A percentile compares a stretch with the other conserved stretches of the same genome.
These are phyloP conservation scores for Colletotrichum ledebouriae DNA, from an alignment of 2,329 filamentous ascomycete species.

Conservation along the genomic window DNA sequence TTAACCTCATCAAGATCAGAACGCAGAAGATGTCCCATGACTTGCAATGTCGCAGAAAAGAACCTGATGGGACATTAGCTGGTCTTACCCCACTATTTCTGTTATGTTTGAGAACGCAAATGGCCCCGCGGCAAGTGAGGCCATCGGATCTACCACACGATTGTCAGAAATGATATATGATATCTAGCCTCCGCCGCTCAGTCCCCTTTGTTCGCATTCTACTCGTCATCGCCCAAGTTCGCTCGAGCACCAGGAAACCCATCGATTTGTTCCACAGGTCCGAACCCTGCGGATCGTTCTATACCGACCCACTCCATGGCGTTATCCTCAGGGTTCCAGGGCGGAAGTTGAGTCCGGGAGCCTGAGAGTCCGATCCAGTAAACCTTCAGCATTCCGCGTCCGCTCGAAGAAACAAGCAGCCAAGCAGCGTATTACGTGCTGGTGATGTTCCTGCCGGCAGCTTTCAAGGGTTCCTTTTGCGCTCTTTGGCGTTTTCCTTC, in stretches of 20 bases:
- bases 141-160: conserved; percentile 31
- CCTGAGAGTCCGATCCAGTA: conserved; percentile 30
- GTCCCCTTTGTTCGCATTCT: conserved; percentile 35
- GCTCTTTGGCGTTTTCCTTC: conserved; percentile 24
- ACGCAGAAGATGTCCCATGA: conserved; percentile 24
- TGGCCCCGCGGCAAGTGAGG: conserved; percentile 27
- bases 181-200: conserved; percentile 35
- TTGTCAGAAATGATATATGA: conserved; percentile 41
- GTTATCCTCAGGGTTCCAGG: conserved; percentile 25
- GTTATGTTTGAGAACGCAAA: conserved; percentile 30
- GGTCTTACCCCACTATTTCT: conserved; percentile 29
- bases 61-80: conserved; percentile 20
- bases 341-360: conserved; percentile 18
- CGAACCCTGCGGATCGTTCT: conserved; percentile 35
- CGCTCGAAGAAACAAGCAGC: conserved; percentile 12
- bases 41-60: conserved; percentile 32
- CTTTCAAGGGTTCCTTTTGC: conserved; percentile 3
- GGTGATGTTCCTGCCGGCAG: background rate
- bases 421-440: conserved; percentile 1
- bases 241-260: conserved; percentile 17
- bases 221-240: conserved; percentile 11
- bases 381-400: conserved; percentile 31
- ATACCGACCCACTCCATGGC: conserved; percentile 29
- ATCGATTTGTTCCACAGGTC: conserved; percentile 28
- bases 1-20: conserved; percentile 24